A percentile compares a stretch with the other conserved stretches of the same genome.
Evolutionary conservation across 768 basidiomycete genomes (phyloP).

Genomic region (Ephemerocybe angulata): DNA sequence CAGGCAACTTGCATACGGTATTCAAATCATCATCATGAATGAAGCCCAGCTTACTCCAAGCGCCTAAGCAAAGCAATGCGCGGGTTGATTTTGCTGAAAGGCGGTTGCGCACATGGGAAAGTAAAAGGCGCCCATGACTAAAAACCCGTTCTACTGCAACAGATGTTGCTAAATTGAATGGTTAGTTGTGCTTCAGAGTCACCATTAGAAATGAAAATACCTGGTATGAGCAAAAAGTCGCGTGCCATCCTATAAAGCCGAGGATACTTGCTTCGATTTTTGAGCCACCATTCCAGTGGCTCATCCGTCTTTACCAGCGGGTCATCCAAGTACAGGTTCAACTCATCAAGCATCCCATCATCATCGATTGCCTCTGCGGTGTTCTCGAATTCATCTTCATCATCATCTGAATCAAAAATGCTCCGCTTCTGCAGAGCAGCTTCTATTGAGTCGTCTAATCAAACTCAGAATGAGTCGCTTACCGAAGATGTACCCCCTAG

Average conservation of each 20-base stretch:
- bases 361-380: slow-evolving; percentile 6
- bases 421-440: no score
- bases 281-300: slow-evolving; percentile 12
- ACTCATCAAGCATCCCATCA: slow-evolving; percentile 5
- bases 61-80: background rate
- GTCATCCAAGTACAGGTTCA: slow-evolving; percentile 13
- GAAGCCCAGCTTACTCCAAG: background rate
- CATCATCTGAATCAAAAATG: slow-evolving; percentile 11
- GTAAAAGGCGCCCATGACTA: background rate
- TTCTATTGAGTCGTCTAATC: no score
- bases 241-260: slow-evolving; percentile 16
- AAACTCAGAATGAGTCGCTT: no score
- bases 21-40: background rate
- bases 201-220: slow-evolving; percentile 1
- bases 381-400: background rate
- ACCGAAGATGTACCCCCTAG: no score
- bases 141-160: background rate
- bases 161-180: background rate
- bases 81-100: background rate
- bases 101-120: background rate
- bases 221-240: slow-evolving; percentile 15
- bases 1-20: background rate
- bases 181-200: background rate
- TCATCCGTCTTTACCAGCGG: slow-evolving; percentile 7
- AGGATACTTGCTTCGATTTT: slow-evolving; percentile 13